Conservation (phyloP, 805 yeast genomes). For the Spencermartinsiella europaea region DNA sequence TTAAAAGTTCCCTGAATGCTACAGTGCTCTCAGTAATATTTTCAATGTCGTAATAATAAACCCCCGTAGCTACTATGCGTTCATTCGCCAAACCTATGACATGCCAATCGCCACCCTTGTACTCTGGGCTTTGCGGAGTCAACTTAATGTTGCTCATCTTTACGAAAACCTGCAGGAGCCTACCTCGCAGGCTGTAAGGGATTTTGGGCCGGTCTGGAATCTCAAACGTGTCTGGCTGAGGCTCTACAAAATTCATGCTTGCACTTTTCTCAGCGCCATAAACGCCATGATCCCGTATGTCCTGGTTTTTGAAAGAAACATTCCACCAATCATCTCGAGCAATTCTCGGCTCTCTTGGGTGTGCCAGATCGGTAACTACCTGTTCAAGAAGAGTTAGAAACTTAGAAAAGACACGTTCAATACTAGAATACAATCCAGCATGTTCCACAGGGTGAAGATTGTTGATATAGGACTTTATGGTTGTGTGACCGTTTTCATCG, state of each 20-base stretch:
- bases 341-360: background rate
- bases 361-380: slow-evolving; percentile 21
- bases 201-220: too few species aligned
- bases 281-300: slow-evolving; percentile 1
- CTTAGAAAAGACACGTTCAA: slow-evolving; percentile 32
- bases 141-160: slow-evolving; percentile 39
- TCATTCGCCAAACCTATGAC: slow-evolving; percentile 40
- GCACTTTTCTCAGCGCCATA: background rate
- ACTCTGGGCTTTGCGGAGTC: slow-evolving; percentile 38
- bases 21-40: slow-evolving; percentile 36
- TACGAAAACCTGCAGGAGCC: slow-evolving; percentile 35
- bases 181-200: background rate
- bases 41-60: slow-evolving; percentile 39
- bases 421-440: slow-evolving; percentile 29
- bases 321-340: slow-evolving; percentile 1
- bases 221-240: background rate
- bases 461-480: slow-evolving; percentile 37
- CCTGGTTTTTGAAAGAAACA: background rate
- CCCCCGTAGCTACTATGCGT: slow-evolving; percentile 38
- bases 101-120: slow-evolving; percentile 41
- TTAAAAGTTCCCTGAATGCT: slow-evolving; percentile 30
- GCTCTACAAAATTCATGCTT: background rate
- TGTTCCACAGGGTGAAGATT: slow-evolving; percentile 36
- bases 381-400: slow-evolving; percentile 34
- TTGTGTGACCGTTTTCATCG: slow-evolving; percentile 17